These are phyloP conservation scores for Aspergillus viridinutans DNA, from an alignment of 2,329 filamentous ascomycete species.

Conservation along the genomic window DNA sequence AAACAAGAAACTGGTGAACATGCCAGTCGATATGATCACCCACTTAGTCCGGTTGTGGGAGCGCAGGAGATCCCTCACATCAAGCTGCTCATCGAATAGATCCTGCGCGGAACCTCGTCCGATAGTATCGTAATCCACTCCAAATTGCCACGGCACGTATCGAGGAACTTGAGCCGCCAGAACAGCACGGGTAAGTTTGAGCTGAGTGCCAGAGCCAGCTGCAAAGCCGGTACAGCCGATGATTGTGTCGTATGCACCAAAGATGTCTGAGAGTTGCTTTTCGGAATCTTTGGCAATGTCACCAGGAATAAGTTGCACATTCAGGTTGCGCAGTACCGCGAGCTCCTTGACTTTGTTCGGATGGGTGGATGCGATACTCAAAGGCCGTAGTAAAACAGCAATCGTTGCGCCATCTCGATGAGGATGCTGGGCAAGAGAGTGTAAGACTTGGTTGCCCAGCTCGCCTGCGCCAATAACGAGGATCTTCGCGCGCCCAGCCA, in stretches of 20 bases:
- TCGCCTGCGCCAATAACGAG: constrained; percentile 66
- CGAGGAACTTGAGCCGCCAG: constrained; percentile 48
- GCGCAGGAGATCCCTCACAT: constrained; percentile 52
- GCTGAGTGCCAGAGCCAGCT: constrained; percentile 51
- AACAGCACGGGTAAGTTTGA: constrained; percentile 55
- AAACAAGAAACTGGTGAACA: constrained; percentile 70
- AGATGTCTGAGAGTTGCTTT: constrained; percentile 39
- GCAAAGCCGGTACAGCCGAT: constrained; percentile 61
- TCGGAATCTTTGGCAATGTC: constrained; percentile 39
- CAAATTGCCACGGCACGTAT: constrained; percentile 71
- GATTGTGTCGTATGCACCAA: constrained; percentile 40
- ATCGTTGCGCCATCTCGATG: constrained; percentile 36
- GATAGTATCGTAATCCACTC: constrained; percentile 66
- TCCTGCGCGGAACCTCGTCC: constrained; percentile 57
- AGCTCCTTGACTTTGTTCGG: constrained; percentile 3
- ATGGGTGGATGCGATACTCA: constrained; percentile 36
- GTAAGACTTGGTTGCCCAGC: constrained; percentile 56
- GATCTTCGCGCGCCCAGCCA: constrained; percentile 28
- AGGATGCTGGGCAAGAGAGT: constrained; percentile 48
- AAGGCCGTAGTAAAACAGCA: constrained; percentile 52
- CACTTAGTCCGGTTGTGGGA: constrained; percentile 50
- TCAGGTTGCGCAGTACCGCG: neutral
- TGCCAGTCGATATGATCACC: constrained; percentile 63
- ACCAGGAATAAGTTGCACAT: constrained; percentile 42
- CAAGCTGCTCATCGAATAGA: constrained; percentile 64